Conservation (phyloP, 1,139 yeast species). For the Kluyveromyces sp. region DNA sequence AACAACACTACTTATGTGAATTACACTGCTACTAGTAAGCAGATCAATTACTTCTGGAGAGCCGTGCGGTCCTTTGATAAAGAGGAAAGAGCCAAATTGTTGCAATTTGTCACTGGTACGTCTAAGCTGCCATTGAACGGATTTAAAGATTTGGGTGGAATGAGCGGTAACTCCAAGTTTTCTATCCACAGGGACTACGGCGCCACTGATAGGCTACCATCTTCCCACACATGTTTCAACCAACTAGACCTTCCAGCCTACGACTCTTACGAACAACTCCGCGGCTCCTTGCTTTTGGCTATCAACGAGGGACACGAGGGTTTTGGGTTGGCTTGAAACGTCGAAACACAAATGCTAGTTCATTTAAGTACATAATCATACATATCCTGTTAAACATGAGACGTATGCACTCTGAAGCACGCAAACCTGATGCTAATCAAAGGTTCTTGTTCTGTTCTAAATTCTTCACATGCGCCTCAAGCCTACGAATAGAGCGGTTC, state of each 20-base stretch:
- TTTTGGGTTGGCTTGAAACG: constrained; percentile 49
- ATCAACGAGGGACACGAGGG: constrained; percentile 96
- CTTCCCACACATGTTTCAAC: constrained; percentile 94
- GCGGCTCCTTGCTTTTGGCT: constrained; percentile 76
- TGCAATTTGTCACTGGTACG: constrained; percentile 97
- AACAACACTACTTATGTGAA: constrained; percentile 76
- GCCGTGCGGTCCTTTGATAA: constrained; percentile 92
- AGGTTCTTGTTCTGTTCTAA: constrained; percentile 8
- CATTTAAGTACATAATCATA: not conserved
- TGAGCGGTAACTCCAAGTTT: constrained; percentile 80
- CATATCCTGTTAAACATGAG: not conserved
- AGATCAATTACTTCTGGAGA: constrained; percentile 97
- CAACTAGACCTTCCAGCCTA: constrained; percentile 93
- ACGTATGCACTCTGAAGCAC: not conserved
- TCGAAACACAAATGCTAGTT: not conserved
- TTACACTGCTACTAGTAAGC: constrained; percentile 78
- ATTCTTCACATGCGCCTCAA: constrained; percentile 11
- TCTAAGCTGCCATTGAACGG: constrained; percentile 95
- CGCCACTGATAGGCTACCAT: constrained; percentile 76
- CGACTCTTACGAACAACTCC: constrained; percentile 75
- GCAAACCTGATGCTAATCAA: not conserved
- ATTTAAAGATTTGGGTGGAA: constrained; percentile 83
- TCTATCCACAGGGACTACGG: constrained; percentile 90
- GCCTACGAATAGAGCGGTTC: constrained; percentile 9
- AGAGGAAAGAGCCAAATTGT: constrained; percentile 87